These are phyloP conservation scores for Trametes sanguinea DNA, from an alignment of 768 basidiomycete genomes.

Conservation along the genomic window DNA sequence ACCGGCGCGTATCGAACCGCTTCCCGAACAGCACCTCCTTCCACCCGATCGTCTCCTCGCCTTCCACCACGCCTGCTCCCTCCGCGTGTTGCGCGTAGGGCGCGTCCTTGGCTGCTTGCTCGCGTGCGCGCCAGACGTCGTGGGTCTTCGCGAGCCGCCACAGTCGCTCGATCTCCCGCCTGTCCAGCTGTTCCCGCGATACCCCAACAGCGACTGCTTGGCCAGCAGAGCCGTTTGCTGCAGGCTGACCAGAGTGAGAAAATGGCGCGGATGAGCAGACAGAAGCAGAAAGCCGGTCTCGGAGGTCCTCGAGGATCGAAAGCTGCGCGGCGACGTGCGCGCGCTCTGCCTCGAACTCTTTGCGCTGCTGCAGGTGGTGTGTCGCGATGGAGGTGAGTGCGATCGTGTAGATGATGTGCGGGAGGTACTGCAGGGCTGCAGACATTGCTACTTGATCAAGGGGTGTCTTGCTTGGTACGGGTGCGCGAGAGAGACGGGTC, in stretches of 20 bases:
- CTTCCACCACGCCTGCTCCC: background rate
- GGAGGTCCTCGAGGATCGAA: slow-evolving; percentile 63
- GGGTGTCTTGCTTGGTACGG: no score
- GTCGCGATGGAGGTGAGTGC: slow-evolving; percentile 69
- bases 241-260: no score
- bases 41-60: slow-evolving; percentile 29
- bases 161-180: slow-evolving; percentile 55
- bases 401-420: slow-evolving; percentile 64
- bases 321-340: slow-evolving; percentile 56
- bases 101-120: slow-evolving; percentile 11
- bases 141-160: slow-evolving; percentile 50
- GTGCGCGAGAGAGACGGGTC: no score
- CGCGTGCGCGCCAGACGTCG: slow-evolving; percentile 18
- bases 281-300: slow-evolving; percentile 53
- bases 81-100: background rate
- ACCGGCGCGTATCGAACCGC: slow-evolving; percentile 13
- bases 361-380: slow-evolving; percentile 60
- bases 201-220: no score
- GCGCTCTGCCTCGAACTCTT: slow-evolving; percentile 51
- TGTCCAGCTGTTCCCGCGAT: slow-evolving; percentile 38
- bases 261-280: no score
- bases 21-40: slow-evolving; percentile 33
- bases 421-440: slow-evolving; percentile 45
- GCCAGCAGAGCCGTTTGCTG: no score
- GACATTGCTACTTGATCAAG: no score